These are phyloP conservation scores for Balansia obtecta DNA, from an alignment of 2,329 filamentous ascomycete species.

Conservation along the genomic window DNA sequence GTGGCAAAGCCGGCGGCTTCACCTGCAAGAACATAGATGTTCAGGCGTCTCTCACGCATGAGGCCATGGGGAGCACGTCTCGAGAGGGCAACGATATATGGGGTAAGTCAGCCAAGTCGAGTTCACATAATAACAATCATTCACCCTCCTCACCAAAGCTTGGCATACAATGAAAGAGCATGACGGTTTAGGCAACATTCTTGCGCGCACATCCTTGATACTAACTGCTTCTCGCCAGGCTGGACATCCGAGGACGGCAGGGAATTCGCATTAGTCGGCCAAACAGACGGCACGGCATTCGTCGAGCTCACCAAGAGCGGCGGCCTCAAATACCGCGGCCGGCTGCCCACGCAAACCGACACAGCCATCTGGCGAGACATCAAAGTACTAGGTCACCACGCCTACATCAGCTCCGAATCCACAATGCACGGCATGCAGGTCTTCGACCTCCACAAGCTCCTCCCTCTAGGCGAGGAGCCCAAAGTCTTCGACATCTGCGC, in stretches of 20 bases:
- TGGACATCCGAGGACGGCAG: slow-evolving; percentile 19
- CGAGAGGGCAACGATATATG: slow-evolving; percentile 23
- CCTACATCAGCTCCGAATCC: slow-evolving; percentile 29
- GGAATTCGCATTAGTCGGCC: slow-evolving; percentile 32
- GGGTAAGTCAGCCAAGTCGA: slow-evolving; percentile 9
- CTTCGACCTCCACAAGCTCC: slow-evolving; percentile 47
- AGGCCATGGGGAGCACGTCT: slow-evolving; percentile 20
- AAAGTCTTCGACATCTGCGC: slow-evolving; percentile 16
- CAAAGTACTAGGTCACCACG: slow-evolving; percentile 22
- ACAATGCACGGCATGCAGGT: slow-evolving; percentile 45
- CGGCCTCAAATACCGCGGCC: slow-evolving; percentile 30
- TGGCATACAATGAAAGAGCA: no score
- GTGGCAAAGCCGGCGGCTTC: slow-evolving; percentile 14
- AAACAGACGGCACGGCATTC: slow-evolving; percentile 34
- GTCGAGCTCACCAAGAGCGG: slow-evolving; percentile 30
- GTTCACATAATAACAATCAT: no score
- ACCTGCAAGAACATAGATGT: slow-evolving; percentile 24
- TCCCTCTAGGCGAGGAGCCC: slow-evolving; percentile 25
- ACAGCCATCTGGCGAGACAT: slow-evolving; percentile 27
- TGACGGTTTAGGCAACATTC: no score
- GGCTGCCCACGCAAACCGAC: slow-evolving; percentile 28
- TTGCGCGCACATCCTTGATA: neutral
- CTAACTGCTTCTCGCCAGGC: neutral
- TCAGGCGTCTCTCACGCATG: slow-evolving; percentile 23
- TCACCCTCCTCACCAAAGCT: neutral